Base-by-base conservation (phyloP, 768 basidiomycete species). In the Crucibulum laeve region DNA sequence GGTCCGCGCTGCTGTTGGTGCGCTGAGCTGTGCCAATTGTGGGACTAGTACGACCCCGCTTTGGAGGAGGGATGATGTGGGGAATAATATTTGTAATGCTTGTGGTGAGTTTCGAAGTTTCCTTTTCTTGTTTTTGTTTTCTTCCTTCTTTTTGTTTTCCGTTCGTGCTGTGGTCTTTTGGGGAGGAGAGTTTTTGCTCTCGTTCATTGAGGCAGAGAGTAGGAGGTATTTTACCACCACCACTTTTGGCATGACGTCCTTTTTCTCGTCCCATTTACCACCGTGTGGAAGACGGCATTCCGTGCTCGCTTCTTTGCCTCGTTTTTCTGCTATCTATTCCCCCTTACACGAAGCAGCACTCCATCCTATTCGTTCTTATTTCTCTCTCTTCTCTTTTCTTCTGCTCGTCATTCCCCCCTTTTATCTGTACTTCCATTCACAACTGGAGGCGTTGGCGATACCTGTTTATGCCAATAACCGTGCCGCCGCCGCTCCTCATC, bases 31-130 rank as follows among this genome's bases (percentile, higher is more conserved):
- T 65, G 84, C 86, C 30, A 90, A 91, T 60, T 94, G 91, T 63
- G 84, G 85, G 25, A 92, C 91, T 33, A 87, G 84, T 59, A 87
- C 87, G 44, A 94, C 91, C 3, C 91, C 91, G 10, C 67, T 94
- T 6, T 94, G 91, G 91, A 74, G 91, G 54, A 70, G 91, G 53
- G 90, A 93, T 58, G 87, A 90, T 58, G 81, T 88, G 32, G 91
- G 91, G 44, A 92, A 92, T 64, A 91, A 91, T 61, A 91, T 92
- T 47, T 94, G 91, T 64, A 94, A 94, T 69, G 91, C 91, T 42
- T 94, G 91, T 65, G 91, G 91, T 93, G 67, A 59, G 91, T 81
- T 69, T 67, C 23, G 36, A 48, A 48, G 55, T 53, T 45, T 56
- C 37, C 51, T 22, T 33, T 38, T 46, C 43, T 34, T 24, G 23